Evolutionary conservation across 495 filamentous ascomycete genomes (phyloP).

Genomic region (Pyrenula aspistea): DNA sequence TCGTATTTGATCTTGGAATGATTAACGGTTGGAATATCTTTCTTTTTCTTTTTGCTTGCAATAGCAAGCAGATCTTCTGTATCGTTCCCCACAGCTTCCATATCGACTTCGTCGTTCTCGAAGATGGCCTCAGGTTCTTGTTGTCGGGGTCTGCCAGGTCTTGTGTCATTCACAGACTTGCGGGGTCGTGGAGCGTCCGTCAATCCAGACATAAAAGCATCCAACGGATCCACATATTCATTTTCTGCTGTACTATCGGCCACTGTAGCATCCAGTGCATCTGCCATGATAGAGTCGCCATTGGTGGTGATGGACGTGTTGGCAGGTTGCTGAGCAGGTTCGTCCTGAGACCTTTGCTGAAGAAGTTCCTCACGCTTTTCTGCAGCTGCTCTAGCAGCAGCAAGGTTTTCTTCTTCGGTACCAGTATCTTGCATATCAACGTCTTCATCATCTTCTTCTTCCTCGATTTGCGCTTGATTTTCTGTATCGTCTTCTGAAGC

Average conservation of each 20-base stretch:
- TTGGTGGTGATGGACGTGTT: slow-evolving; percentile 23
- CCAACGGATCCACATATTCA: slow-evolving; percentile 82
- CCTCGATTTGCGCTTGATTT: slow-evolving; percentile 44
- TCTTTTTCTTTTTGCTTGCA: slow-evolving; percentile 90
- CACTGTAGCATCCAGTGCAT: slow-evolving; percentile 15
- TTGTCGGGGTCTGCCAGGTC: slow-evolving; percentile 30
- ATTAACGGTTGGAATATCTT: slow-evolving; percentile 78
- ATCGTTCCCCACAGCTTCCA: slow-evolving; percentile 58
- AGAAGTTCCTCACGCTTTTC: slow-evolving; percentile 62
- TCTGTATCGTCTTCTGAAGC: slow-evolving; percentile 41
- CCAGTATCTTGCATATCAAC: slow-evolving; percentile 62
- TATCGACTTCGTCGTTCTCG: slow-evolving; percentile 65
- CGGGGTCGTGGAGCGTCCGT: slow-evolving; percentile 36
- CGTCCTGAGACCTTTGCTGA: slow-evolving; percentile 31
- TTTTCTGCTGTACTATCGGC: slow-evolving; percentile 34
- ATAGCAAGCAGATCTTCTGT: slow-evolving; percentile 79
- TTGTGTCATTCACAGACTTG: slow-evolving; percentile 22
- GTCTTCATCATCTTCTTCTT: slow-evolving; percentile 58
- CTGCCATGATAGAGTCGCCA: slow-evolving; percentile 34
- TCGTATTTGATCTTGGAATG: slow-evolving; percentile 77
- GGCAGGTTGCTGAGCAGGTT: slow-evolving; percentile 7
- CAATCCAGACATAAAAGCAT: slow-evolving; percentile 89
- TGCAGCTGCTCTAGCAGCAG: slow-evolving; percentile 69
- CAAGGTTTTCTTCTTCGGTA: slow-evolving; percentile 77
- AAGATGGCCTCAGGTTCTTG: slow-evolving; percentile 77